A percentile compares a stretch with the other conserved stretches of the same genome.
phyloP scores from a whole-genome alignment of 2,329 filamentous ascomycete species.

The Scytalidium lignicola region DNA sequence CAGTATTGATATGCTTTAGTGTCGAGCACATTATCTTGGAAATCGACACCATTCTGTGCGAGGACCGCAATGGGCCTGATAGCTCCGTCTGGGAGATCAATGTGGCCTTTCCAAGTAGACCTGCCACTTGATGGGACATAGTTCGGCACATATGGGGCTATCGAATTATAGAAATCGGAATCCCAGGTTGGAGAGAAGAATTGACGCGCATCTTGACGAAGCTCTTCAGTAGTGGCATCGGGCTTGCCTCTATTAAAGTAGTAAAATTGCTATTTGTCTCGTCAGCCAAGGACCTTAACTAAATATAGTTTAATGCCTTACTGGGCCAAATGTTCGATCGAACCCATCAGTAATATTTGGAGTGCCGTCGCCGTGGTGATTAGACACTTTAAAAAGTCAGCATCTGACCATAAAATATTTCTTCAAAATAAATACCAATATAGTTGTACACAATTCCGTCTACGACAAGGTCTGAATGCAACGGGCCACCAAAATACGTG shows the following conservation, averaged over 20 bases:
- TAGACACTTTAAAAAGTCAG: conserved; percentile 38
- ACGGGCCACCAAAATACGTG: conserved; percentile 56
- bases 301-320: conserved; percentile 5
- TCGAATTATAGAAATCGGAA: conserved; percentile 56
- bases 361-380: conserved; percentile 58
- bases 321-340: conserved; percentile 59
- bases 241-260: conserved; percentile 54
- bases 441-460: conserved; percentile 65
- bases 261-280: conserved; percentile 42
- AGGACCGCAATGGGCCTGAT: conserved; percentile 51
- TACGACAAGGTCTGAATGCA: conserved; percentile 58
- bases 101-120: conserved; percentile 43
- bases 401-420: background rate
- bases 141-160: conserved; percentile 53
- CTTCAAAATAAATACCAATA: conserved; percentile 29
- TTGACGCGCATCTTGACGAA: conserved; percentile 49
- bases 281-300: background rate
- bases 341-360: conserved; percentile 62
- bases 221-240: conserved; percentile 38
- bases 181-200: conserved; percentile 51
- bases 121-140: conserved; percentile 49
- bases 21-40: conserved; percentile 54
- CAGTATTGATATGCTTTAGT: conserved; percentile 58
- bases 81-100: conserved; percentile 47
- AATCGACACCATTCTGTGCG: conserved; percentile 44